Base-by-base conservation (phyloP, 2,329 filamentous ascomycete genomes). In the Lecanicillium sp. region DNA sequence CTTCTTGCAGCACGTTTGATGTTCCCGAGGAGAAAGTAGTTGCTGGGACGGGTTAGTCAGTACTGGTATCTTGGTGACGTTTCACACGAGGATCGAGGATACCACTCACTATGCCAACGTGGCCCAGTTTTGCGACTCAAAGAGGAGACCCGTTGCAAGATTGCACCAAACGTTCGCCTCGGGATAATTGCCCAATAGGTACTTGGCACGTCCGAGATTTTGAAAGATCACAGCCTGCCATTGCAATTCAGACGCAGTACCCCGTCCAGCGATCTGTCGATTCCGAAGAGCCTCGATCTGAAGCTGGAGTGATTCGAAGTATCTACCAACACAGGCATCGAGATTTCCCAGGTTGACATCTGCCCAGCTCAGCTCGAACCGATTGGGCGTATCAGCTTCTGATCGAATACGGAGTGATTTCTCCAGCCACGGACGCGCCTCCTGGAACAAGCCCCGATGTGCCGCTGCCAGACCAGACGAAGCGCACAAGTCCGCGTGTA, bases 51-150 rank as follows among this genome's bases (percentile, higher is more conserved):
- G 4, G 39, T 42, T 17, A 42, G 39, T n/a, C 27, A 21, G n/a
- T 32, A 26, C 17, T 36, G 23, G 4, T 3, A 5, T 15, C n/a
- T 17, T 11, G 15, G 9, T 32, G 17, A 24, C n/a, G 17, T 32
- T 3, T 12, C 10, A 10, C 6, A 10, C 5, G n/a, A 5, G 17
- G n/a, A 2, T n/a, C n/a, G n/a, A n/a, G n/a, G 30, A 32, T 8
- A 11, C 11, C 17, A 44, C 41, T 44, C 21, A 44, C 41, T 26
- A 44, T 24, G 41, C 41, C 20, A 33, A 14, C 29, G 24, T 44
- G 21, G 29, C 41, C 41, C 41, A 44, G 41, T 44, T 35, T 5
- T 35, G 19, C 11, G 41, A 35, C n/a, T 24, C 29, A 7, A 21
- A 33, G 30, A 33, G 29, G 12, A 42, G 27, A 19, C 14, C 11